Evolutionary conservation across 106 monocot genomes (phyloP).

Genomic region (Acanthochlamys bracteata): DNA sequence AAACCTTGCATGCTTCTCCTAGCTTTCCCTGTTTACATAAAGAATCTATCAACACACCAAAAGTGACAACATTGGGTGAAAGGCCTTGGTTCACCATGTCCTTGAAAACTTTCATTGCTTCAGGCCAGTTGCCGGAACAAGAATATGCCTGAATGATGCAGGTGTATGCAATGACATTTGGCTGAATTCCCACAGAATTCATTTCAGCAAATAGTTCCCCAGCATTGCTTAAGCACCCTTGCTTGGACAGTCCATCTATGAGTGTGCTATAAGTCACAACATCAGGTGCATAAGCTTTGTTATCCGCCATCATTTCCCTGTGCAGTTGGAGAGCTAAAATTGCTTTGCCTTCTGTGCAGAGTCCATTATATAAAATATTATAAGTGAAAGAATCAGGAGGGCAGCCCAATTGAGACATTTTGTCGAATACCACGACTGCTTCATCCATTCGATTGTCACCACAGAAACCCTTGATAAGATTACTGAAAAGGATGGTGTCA

Average conservation of each 20-base stretch:
- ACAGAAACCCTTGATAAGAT: background rate
- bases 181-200: background rate
- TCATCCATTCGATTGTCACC: background rate
- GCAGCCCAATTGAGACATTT: background rate
- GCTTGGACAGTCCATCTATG: background rate
- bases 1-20: too few relatives aligned
- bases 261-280: background rate
- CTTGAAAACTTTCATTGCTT: background rate
- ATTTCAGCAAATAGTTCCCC: background rate
- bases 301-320: background rate
- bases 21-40: too few relatives aligned
- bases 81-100: background rate
- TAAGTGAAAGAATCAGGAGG: background rate
- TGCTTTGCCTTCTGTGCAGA: background rate
- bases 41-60: too few relatives aligned
- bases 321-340: background rate
- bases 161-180: background rate
- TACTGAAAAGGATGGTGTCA: background rate
- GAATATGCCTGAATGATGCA: background rate
- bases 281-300: background rate
- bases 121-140: background rate
- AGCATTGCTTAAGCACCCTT: background rate
- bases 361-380: background rate
- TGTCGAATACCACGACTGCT: background rate
- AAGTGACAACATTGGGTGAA: background rate